Evolutionary conservation across 331 rosid genomes (phyloP), one percentile per base, ranked within the genome.

Genomic region (Telfairia occidentalis): DNA sequence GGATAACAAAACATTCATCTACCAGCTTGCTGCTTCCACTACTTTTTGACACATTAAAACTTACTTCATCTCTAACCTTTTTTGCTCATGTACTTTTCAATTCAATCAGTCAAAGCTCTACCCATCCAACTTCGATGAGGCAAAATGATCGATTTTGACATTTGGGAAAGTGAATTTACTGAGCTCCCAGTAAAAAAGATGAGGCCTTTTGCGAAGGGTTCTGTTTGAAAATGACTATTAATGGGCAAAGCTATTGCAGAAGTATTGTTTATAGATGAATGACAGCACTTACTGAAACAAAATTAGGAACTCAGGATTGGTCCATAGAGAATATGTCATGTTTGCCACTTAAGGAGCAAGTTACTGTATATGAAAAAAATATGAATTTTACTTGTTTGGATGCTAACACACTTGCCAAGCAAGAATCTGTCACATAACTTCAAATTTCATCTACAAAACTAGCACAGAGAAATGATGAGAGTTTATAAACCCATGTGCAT

Each of bases 401-500:
- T 66, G 73, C 53, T 13, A 66, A 38, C 34, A 38, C 73, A 23
- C 53, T 69, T 24, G 32, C 57, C 74, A 69, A 67, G 37, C 65
- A 52, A 49, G 77, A 5, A 15, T 21, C 52, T 52, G 46, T 73
- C 64, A 38, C 29, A 54, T 37, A 58, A 58, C 37, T 55, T 54
- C 53, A 55, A 57, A 54, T 35, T 57, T 74, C 70, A 74, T 74
- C 40, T 74, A n/a, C 3, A 74, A 50, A 35, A 38, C 54, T 9
- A 37, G 38, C 16, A 59, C 26, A 23, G 49, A 11, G 37, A 43
- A 43, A 43, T 21, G 78, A 40, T 21, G 78, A 40, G 78, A 38
- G 78, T 32, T 34, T 52, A 50, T 43, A 40, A 65, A 58, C 34
- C 45, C 78, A 50, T 63, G 80, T 79, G 76, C 81, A 50, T 45